Percentiles rank a stretch among this genome's conserved stretches.
Conservation (phyloP, 305 asterid genomes). For the Coffea humblotiana region DNA sequence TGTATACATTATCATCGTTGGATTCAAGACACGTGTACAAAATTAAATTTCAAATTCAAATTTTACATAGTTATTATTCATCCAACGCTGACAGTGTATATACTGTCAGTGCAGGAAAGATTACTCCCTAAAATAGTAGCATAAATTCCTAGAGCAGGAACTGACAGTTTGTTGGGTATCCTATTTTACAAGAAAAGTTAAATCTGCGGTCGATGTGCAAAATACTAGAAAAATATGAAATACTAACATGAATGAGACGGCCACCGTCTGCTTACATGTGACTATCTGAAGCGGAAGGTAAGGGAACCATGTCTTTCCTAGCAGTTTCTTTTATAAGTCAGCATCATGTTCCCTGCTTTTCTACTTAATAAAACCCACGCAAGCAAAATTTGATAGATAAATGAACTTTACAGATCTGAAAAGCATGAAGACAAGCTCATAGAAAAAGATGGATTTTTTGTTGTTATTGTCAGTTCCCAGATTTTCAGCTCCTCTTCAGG, state of each 20-base stretch:
- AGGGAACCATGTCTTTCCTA: slow-evolving; percentile 19
- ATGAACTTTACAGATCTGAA: neutral
- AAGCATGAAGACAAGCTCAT: neutral
- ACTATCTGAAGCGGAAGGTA: slow-evolving; percentile 20
- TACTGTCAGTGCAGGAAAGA: too few species aligned
- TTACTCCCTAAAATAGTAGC: too few species aligned
- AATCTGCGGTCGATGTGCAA: neutral
- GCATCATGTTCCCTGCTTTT: slow-evolving; percentile 20
- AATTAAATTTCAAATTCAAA: too few species aligned
- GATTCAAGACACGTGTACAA: too few species aligned
- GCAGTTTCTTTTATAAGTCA: slow-evolving; percentile 10
- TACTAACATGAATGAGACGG: neutral
- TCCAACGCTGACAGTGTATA: too few species aligned
- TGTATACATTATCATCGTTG: too few species aligned
- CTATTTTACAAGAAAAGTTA: slow-evolving; percentile 13
- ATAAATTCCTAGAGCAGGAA: neutral
- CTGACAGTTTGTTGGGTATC: neutral
- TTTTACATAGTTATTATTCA: too few species aligned
- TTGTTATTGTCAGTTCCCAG: neutral
- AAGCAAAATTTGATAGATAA: neutral
- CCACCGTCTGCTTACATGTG: slow-evolving; percentile 24
- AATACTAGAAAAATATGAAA: neutral
- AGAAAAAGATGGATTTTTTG: neutral
- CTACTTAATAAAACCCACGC: slow-evolving; percentile 10
- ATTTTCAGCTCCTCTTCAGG: neutral